Base-by-base conservation (phyloP, 768 basidiomycete genomes). In the Plicaturopsis crispa region DNA sequence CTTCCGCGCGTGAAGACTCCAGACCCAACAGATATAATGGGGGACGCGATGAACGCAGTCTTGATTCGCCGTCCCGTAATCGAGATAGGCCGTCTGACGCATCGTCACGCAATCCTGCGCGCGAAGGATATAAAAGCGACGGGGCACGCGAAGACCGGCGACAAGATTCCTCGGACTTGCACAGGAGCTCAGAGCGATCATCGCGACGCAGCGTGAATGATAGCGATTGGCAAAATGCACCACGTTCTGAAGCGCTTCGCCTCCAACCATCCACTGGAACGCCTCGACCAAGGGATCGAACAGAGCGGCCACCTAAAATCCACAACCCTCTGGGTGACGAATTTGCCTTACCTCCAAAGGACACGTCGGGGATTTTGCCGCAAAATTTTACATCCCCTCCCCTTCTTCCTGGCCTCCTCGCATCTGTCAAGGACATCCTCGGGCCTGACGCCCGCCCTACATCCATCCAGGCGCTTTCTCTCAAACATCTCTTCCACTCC, bases 391-490 rank as follows among this genome's bases (percentile, higher is more conserved):
- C 69, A 1, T 80, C 84, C 0, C 84, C 87, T 6, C 78, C 83
- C 1, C 63, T 93, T 11, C 63, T 84, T 42, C 71, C 75, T 0
- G 82, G 80, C 5, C 64, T 92, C 17, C 49, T 80, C 11, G 56
- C 67, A 12, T 76, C 74, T 26, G 50, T 91, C 6, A 58, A 64
- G 6, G 73, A 77, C 18, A 55, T 73, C 2, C 64, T 89, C 6
- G 85, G 84, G 3, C 60, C 59, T 5, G 47, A 66, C 19, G 71
- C 76, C 1, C 52, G 35, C 6, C 86, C 90, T 3, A 89, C 86
- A 0, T 73, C 80, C 0, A 90, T 93, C n/a, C 88, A 91, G 53
- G 68, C 76, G 0, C 65, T 89, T 33, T 74, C 84, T 16, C 50
- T 90, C 14, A 76, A 81, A 45, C 77, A 80, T 59, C 56, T 88